Percentiles rank a stretch among this genome's conserved stretches.
Evolutionary conservation across 306 rosid species (phyloP).

Genomic region (Arachis hypogaea): DNA sequence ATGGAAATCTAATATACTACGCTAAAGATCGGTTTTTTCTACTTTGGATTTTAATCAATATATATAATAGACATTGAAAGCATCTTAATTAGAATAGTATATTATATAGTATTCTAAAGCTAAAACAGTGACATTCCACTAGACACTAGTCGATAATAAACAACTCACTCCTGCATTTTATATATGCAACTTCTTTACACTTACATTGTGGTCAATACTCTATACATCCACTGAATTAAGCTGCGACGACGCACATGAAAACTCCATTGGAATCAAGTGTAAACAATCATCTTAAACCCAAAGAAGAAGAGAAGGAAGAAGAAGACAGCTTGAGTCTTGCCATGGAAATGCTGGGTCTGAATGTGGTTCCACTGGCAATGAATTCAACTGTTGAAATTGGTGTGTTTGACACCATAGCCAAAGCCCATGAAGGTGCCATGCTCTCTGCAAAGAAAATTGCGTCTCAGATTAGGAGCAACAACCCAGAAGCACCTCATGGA

Average conservation of each 20-base stretch:
- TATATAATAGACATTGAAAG: no score
- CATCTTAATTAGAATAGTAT: no score
- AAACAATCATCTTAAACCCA: neutral
- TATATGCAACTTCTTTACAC: no score
- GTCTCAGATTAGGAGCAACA: constrained; percentile 39
- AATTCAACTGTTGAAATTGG: constrained; percentile 50
- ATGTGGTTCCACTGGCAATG: constrained; percentile 45
- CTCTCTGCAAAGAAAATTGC: constrained; percentile 54
- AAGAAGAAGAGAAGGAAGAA: neutral
- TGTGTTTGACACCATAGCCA: constrained; percentile 52
- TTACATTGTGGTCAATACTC: neutral
- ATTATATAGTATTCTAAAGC: no score
- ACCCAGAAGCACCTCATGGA: constrained; percentile 46
- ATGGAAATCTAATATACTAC: no score
- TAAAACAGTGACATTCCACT: no score
- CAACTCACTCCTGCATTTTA: no score
- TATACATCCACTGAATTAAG: neutral
- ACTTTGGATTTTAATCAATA: no score
- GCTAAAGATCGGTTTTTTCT: no score
- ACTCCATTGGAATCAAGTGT: constrained; percentile 1
- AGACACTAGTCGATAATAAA: no score
- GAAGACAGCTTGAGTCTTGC: constrained; percentile 32
- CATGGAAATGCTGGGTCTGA: constrained; percentile 28
- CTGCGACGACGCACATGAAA: neutral
- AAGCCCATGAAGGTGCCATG: constrained; percentile 41